phyloP scores from a whole-genome alignment of 2,329 filamentous ascomycete genomes.

The Nemania sp. region DNA sequence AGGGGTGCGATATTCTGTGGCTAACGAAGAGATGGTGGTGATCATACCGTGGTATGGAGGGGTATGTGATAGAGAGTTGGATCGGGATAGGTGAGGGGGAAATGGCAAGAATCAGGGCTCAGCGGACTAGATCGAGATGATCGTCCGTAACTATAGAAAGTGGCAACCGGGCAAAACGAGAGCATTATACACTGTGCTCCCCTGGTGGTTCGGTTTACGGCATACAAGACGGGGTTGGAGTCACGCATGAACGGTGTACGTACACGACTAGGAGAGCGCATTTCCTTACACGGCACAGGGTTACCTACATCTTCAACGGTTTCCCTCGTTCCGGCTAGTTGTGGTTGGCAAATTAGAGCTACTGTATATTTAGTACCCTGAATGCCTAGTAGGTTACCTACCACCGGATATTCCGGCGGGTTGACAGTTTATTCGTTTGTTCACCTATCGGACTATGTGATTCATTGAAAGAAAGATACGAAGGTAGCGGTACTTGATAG shows the following conservation, averaged over 20 bases:
- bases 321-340: not conserved
- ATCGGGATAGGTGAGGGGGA: not conserved
- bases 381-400: not conserved
- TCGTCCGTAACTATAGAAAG: conserved; percentile 17
- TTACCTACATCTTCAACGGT: not conserved
- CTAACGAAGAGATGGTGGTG: not conserved
- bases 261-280: not conserved
- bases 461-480: not conserved
- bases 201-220: conserved; percentile 5
- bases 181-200: conserved; percentile 23
- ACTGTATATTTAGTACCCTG: conserved; percentile 11
- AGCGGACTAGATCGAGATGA: conserved; percentile 1
- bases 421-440: not conserved
- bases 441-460: not conserved
- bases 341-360: not conserved
- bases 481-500: too few species aligned
- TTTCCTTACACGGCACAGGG: not conserved
- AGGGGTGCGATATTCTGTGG: not conserved
- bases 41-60: not conserved
- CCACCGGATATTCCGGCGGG: not conserved
- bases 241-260: not conserved
- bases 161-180: conserved; percentile 1
- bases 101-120: not conserved
- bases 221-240: conserved; percentile 20
- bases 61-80: not conserved